These are phyloP conservation scores for Brassica carinata DNA, from an alignment of 345 rosid genomes.

Conservation along the genomic window DNA sequence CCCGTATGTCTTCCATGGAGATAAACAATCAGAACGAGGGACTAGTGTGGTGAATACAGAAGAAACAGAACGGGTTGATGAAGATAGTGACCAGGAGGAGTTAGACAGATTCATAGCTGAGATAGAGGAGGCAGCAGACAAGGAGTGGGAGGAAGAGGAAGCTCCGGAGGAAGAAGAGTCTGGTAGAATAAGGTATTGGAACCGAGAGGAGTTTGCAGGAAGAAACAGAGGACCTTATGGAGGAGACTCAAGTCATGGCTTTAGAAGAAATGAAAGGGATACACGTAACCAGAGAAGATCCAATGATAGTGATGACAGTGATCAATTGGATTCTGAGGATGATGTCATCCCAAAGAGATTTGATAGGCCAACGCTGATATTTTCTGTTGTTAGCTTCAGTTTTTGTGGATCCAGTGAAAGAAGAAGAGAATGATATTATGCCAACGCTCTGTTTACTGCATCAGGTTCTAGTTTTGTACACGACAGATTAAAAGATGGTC, in stretches of 20 bases:
- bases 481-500: background rate
- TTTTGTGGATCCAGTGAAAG: background rate
- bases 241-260: conserved; percentile 44
- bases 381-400: conserved; percentile 6
- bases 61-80: conserved; percentile 52
- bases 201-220: conserved; percentile 70
- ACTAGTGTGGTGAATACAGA: conserved; percentile 26
- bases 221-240: conserved; percentile 50
- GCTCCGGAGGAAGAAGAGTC: conserved; percentile 81
- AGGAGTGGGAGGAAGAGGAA: conserved; percentile 94
- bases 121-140: conserved; percentile 96
- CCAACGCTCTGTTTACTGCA: background rate
- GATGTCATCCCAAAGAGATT: conserved; percentile 41
- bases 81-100: conserved; percentile 95
- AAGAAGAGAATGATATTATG: background rate
- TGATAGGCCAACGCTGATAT: conserved; percentile 39
- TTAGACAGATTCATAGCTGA: conserved; percentile 85
- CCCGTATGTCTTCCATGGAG: conserved; percentile 82
- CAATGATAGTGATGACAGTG: conserved; percentile 41
- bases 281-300: conserved; percentile 46
- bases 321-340: conserved; percentile 53
- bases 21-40: conserved; percentile 41
- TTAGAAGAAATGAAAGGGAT: conserved; percentile 49
- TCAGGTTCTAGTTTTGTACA: background rate
- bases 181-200: conserved; percentile 80